Base-by-base conservation (phyloP, 768 basidiomycete genomes). In the Psilocybe sp. region DNA sequence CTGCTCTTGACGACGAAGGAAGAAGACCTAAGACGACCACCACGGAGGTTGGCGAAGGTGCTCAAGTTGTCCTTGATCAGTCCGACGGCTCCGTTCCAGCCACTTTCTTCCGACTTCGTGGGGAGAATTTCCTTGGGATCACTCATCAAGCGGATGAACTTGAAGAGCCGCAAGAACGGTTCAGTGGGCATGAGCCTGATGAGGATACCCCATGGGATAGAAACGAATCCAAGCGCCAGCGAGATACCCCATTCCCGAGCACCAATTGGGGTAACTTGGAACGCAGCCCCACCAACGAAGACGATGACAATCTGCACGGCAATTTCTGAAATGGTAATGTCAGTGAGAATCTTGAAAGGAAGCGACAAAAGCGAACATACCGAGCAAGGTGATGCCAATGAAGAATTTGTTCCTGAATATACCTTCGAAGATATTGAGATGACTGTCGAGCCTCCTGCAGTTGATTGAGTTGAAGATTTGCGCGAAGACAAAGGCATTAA, bases 401-500 rank as follows among this genome's bases (percentile, higher is more conserved):
- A 98, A 98, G 64, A 89, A 97, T 57, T 69, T 80, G 65, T 99
- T 99, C 42, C 69, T 75, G 36, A 70, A 59, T 28, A 98, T 78
- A 36, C 92, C 92, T 54, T 87, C 84, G 59, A 98, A 92, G 51
- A 98, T 81, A 68, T 99, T 98, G 51, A 94, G 75, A 44, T 82
- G 80, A 51, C 79, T 82, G 60, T 98, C 95, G 40, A 98, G 74
- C 34, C 92, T 77, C 46, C 97, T 78, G 58, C 89, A 92, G 64
- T 98, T 99, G 67, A 98, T 66, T 38, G 92, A 93, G 70, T 95
- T 97, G 79, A 89, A 94, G 58, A 99, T 94, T 67, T 98, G 97
- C 23, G 92, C 90, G 64, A 98, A 98, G 43, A 98, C 96, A 61
- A 98, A 99, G n/a, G 85, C 80, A 61, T 98, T 99, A 82, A 99